Evolutionary conservation across 1,139 yeast species (phyloP).

Genomic region (Suhomyces chickasaworum): DNA sequence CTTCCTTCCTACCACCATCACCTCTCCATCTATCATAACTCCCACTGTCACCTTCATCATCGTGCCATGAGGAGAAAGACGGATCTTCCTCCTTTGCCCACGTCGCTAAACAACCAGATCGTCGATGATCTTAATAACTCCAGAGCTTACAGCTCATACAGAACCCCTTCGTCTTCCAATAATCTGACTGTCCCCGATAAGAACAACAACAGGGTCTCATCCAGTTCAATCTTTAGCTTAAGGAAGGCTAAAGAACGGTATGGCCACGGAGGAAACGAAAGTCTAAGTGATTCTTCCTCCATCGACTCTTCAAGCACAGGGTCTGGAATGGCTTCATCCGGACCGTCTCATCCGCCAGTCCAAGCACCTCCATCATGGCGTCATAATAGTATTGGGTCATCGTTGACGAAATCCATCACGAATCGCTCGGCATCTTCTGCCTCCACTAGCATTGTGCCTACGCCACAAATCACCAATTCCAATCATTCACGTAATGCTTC

Average conservation of each 20-base stretch:
- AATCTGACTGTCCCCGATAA: conserved; percentile 5
- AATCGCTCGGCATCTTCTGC: conserved; percentile 21
- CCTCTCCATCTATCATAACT: neutral
- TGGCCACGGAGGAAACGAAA: conserved; percentile 28
- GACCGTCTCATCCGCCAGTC: conserved; percentile 3
- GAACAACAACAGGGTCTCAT: conserved; percentile 30
- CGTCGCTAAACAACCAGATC: conserved; percentile 23
- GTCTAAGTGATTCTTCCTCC: conserved; percentile 38
- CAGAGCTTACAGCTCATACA: conserved; percentile 28
- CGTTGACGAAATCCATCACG: conserved; percentile 16
- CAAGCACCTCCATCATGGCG: conserved; percentile 11
- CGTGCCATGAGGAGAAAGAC: conserved; percentile 16
- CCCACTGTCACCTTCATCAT: neutral
- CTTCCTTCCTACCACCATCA: neutral
- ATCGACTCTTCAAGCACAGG: conserved; percentile 37
- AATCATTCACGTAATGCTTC: conserved; percentile 46
- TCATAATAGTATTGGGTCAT: conserved; percentile 12
- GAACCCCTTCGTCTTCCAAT: conserved; percentile 11
- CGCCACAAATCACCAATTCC: conserved; percentile 34
- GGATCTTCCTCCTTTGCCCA: conserved; percentile 11
- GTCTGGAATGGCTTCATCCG: conserved; percentile 3
- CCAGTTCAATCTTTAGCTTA: conserved; percentile 44
- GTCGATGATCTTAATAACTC: conserved; percentile 39
- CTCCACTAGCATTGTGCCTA: conserved; percentile 31
- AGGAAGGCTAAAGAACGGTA: conserved; percentile 28